These are phyloP conservation scores for Mallotus repandus DNA, from an alignment of 441 rosid genomes.

Conservation along the genomic window DNA sequence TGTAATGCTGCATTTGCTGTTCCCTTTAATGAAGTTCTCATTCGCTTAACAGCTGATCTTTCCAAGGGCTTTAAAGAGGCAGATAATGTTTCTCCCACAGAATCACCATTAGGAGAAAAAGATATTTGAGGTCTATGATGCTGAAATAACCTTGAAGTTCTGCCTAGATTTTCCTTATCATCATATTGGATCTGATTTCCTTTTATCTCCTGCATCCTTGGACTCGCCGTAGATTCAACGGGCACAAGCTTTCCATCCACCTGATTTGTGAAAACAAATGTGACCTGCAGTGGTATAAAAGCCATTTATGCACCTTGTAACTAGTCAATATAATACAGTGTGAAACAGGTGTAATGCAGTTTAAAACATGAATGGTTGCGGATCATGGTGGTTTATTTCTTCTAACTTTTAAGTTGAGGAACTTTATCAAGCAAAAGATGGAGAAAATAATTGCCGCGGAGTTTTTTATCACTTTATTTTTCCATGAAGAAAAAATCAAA, in stretches of 20 bases:
- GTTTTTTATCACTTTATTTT: not conserved
- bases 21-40: conserved; percentile 34
- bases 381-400: not conserved
- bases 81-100: conserved; percentile 25
- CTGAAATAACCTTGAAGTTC: conserved; percentile 35
- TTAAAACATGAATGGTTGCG: not conserved
- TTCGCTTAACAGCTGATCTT: conserved; percentile 30
- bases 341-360: not conserved
- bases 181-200: conserved; percentile 23
- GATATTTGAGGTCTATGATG: conserved; percentile 40
- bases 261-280: conserved; percentile 89
- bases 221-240: conserved; percentile 50
- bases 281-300: conserved; percentile 48
- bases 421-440: not conserved
- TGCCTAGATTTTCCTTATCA: conserved; percentile 33
- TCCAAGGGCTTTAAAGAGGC: conserved; percentile 31
- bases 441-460: not conserved
- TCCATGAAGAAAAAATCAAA: not conserved
- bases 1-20: conserved; percentile 20
- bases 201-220: conserved; percentile 31
- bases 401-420: not conserved
- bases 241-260: conserved; percentile 92
- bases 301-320: too few relatives aligned
- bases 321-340: not conserved
- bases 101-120: conserved; percentile 29